A percentile compares a stretch with the other conserved stretches of the same genome.
These are phyloP conservation scores for Kwoniella sp. DNA, from an alignment of 768 basidiomycete species.

Conservation along the genomic window DNA sequence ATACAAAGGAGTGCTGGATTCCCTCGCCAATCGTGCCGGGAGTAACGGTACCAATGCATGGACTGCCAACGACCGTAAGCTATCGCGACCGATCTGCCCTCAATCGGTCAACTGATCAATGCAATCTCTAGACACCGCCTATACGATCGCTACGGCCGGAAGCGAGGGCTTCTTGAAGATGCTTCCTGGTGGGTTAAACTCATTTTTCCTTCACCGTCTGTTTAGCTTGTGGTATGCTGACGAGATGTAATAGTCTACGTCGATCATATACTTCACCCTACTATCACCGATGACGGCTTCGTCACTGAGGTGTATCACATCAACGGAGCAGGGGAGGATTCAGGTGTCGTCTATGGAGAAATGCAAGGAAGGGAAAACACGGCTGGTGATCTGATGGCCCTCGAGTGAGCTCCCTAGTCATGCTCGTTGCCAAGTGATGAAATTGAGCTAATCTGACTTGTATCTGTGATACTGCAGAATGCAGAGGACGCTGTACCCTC, in stretches of 20 bases:
- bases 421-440: too few species aligned
- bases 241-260: constrained; percentile 67
- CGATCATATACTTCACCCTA: constrained; percentile 96
- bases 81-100: background rate
- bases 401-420: constrained; percentile 73
- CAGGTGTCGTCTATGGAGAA: constrained; percentile 82
- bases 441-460: constrained; percentile 56
- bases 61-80: constrained; percentile 69
- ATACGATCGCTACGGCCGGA: constrained; percentile 94
- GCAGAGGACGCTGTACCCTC: constrained; percentile 78
- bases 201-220: background rate
- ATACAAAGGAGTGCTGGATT: constrained; percentile 92
- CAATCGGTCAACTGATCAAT: constrained; percentile 56
- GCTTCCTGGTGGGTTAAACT: constrained; percentile 45
- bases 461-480: constrained; percentile 58
- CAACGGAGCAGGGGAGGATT: constrained; percentile 83
- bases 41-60: constrained; percentile 73
- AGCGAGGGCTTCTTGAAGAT: constrained; percentile 69
- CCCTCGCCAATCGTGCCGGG: constrained; percentile 82
- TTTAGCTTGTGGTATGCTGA: constrained; percentile 2
- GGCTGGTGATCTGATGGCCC: constrained; percentile 82
- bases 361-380: constrained; percentile 75
- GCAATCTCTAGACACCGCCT: constrained; percentile 75
- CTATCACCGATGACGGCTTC: constrained; percentile 81
- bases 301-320: constrained; percentile 87